Percentiles rank a stretch among this genome's conserved stretches.
phyloP scores from a whole-genome alignment of 257 asterid species.

The Fraxinus americana region DNA sequence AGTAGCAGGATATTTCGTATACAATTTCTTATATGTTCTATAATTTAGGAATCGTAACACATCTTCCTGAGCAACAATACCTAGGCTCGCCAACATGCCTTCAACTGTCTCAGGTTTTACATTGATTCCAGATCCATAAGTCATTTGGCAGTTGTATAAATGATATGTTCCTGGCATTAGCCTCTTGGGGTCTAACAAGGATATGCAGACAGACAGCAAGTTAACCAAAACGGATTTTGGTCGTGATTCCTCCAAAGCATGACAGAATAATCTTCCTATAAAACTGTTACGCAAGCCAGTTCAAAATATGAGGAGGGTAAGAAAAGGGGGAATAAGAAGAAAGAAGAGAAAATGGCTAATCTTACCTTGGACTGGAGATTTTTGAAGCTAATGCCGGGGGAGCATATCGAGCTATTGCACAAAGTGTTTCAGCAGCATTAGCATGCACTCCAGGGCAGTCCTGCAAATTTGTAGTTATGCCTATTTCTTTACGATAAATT shows the following conservation, averaged over 20 bases:
- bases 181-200: slow-evolving; percentile 80
- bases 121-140: slow-evolving; percentile 53
- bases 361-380: slow-evolving; percentile 79
- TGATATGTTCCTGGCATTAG: slow-evolving; percentile 64
- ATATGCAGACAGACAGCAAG: slow-evolving; percentile 74
- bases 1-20: background rate
- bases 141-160: slow-evolving; percentile 60
- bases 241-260: slow-evolving; percentile 72
- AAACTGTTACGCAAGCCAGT: slow-evolving; percentile 51
- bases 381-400: slow-evolving; percentile 71
- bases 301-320: slow-evolving; percentile 27
- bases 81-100: slow-evolving; percentile 79
- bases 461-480: slow-evolving; percentile 41
- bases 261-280: slow-evolving; percentile 68
- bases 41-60: slow-evolving; percentile 12
- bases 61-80: slow-evolving; percentile 34
- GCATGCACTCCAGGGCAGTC: slow-evolving; percentile 90
- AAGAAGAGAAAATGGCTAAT: slow-evolving; percentile 20
- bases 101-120: slow-evolving; percentile 67
- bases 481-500: background rate
- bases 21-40: background rate
- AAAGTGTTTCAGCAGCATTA: slow-evolving; percentile 92
- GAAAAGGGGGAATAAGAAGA: slow-evolving; percentile 15
- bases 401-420: slow-evolving; percentile 73
- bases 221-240: slow-evolving; percentile 82